Evolutionary conservation across 2,329 filamentous ascomycete genomes (phyloP), one percentile per base, ranked within the genome.

Genomic region (Venturia asperata): DNA sequence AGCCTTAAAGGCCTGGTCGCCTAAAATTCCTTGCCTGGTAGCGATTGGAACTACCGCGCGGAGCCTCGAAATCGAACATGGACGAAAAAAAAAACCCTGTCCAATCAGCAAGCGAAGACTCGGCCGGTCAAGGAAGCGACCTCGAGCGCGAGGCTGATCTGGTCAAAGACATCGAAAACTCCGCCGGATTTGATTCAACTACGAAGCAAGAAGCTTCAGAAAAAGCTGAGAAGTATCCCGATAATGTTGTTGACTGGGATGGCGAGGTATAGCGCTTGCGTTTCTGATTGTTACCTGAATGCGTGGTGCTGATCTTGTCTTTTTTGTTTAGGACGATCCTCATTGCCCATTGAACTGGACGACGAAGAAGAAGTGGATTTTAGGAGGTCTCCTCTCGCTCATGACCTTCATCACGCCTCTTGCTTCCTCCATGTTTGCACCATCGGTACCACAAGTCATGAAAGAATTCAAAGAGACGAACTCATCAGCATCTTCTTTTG

Each of bases 261-360:
- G 80, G 82, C 0, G 79, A 81, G 27, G 52, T 56, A 37, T 37
- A 3, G 19, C 37, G 24, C 24, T 56, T 37, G 11, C 4, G 30
- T 27, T 13, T 30, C 27, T n/a, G n/a, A n/a, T 37, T 37, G 34
- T 37, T 30, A 5, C 17, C 5, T 47, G 17, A 19, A 19, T 9
- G 52, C 1, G 10, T n/a, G 52, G 13, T 3, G 11, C 52, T 56
- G 5, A 56, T n/a, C 7, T 24, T n/a, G 6, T 4, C 13, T 56
- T 3, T 1, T 19, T 56, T 3, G 27, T 37, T 37, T 37, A 56
- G 64, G 61, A 67, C 39, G 69, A 70, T 61, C 81, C 81, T 0
- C 73, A 78, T 43, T 85, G 87, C 66, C 85, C 86, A 0, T 73
- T 81, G 67, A 89, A 88, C 71, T 89, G 85, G 85, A 70, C 78